phyloP scores from a whole-genome alignment of 345 rosid species.

The Hevea brasiliensis region DNA sequence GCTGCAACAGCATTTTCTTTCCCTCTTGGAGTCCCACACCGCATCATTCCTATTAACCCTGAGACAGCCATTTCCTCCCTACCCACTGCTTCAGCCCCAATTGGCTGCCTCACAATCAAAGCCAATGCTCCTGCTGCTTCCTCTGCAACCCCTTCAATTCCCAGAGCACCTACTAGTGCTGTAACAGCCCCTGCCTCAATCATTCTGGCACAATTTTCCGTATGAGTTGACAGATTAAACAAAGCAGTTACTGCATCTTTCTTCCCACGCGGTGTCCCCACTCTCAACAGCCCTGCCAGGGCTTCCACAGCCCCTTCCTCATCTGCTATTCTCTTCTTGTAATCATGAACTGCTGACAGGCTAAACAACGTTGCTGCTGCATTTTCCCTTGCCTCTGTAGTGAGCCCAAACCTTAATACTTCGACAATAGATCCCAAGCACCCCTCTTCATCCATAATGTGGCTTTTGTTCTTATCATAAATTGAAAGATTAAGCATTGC shows the following conservation, averaged over 20 bases:
- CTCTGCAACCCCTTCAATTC: conserved; percentile 77
- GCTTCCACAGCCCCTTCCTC: conserved; percentile 74
- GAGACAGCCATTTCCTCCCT: conserved; percentile 68
- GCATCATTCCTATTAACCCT: conserved; percentile 78
- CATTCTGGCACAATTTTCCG: conserved; percentile 75
- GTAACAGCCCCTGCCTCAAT: conserved; percentile 74
- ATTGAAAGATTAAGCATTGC: conserved; percentile 90
- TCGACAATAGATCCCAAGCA: conserved; percentile 72
- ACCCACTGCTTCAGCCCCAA: conserved; percentile 75
- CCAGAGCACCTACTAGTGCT: conserved; percentile 68
- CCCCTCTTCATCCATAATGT: conserved; percentile 75
- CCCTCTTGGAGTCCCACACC: conserved; percentile 86
- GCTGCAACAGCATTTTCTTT: conserved; percentile 96
- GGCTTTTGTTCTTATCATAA: conserved; percentile 78
- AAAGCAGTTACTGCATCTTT: conserved; percentile 94
- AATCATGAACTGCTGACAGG: conserved; percentile 83
- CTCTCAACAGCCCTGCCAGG: conserved; percentile 58
- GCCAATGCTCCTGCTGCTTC: conserved; percentile 92
- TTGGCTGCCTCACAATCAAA: conserved; percentile 73
- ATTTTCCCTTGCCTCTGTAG: conserved; percentile 85
- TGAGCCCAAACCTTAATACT: conserved; percentile 66
- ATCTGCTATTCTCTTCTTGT: conserved; percentile 79
- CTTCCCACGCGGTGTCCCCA: conserved; percentile 82
- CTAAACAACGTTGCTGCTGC: conserved; percentile 95
- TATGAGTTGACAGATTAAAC: conserved; percentile 80